phyloP scores from a whole-genome alignment of 1,139 yeast genomes.

The Sugiyamaella paludigena region DNA sequence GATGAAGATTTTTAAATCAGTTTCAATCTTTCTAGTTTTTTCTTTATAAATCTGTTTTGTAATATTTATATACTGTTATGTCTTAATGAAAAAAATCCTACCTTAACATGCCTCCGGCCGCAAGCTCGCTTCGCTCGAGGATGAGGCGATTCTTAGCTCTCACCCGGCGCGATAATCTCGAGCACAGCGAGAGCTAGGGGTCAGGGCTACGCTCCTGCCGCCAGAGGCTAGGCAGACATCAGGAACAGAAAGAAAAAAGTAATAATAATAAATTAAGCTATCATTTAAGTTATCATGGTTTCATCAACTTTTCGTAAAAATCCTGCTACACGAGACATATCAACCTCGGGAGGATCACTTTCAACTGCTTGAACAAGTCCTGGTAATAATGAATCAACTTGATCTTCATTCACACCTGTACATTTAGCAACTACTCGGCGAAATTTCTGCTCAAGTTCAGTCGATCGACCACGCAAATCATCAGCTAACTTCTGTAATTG shows the following conservation, averaged over 20 bases:
- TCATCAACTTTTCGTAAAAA: slow-evolving; percentile 44
- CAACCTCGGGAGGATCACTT: slow-evolving; percentile 69
- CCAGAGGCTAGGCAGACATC: too few species aligned
- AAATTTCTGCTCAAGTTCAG: slow-evolving; percentile 76
- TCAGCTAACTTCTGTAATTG: slow-evolving; percentile 50
- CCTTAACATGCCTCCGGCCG: too few species aligned
- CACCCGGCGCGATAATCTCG: too few species aligned
- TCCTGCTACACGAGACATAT: slow-evolving; percentile 52
- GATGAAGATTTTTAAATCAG: slow-evolving; percentile 45
- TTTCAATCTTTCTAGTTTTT: slow-evolving; percentile 3
- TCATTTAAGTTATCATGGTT: slow-evolving; percentile 15
- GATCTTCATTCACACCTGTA: slow-evolving; percentile 75
- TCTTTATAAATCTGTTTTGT: slow-evolving; percentile 7
- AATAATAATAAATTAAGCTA: slow-evolving; percentile 1
- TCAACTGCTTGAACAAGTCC: slow-evolving; percentile 90
- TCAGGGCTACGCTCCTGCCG: too few species aligned
- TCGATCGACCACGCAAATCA: slow-evolving; percentile 51
- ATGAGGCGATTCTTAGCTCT: too few species aligned
- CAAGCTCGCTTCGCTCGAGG: background rate
- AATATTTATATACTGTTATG: slow-evolving; percentile 13
- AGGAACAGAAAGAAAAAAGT: background rate
- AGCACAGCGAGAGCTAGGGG: too few species aligned
- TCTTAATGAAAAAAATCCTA: slow-evolving; percentile 5
- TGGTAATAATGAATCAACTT: slow-evolving; percentile 79
- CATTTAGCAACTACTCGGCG: slow-evolving; percentile 87